Conservation (phyloP, 345 rosid genomes). For the Abelmoschus esculentus region DNA sequence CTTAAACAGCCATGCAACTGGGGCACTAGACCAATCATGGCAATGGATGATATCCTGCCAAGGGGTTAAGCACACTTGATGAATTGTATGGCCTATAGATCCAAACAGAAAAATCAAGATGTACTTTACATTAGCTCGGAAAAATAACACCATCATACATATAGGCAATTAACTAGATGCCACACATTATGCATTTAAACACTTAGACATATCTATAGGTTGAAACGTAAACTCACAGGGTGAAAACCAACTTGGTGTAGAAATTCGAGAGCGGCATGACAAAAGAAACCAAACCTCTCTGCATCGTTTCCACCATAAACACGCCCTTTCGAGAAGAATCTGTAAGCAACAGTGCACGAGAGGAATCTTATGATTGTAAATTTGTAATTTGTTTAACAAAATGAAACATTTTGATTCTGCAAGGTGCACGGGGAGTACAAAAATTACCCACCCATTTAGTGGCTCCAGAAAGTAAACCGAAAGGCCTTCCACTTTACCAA, state of each 20-base stretch:
- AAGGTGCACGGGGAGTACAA: constrained; percentile 6
- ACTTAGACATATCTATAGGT: background rate
- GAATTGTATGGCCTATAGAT: background rate
- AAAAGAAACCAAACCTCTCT: constrained; percentile 79
- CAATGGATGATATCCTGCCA: constrained; percentile 92
- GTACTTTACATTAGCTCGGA: too few species aligned
- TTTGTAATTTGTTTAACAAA: background rate
- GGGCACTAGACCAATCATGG: constrained; percentile 98
- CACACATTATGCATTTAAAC: background rate
- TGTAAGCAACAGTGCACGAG: constrained; percentile 21
- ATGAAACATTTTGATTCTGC: background rate
- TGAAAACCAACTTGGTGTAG: constrained; percentile 78
- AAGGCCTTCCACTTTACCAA: constrained; percentile 86
- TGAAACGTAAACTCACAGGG: constrained; percentile 47
- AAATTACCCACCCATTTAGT: constrained; percentile 80
- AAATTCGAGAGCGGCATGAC: constrained; percentile 94
- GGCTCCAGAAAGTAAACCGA: constrained; percentile 88
- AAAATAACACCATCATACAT: background rate
- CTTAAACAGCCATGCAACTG: constrained; percentile 81
- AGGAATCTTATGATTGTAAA: constrained; percentile 2
- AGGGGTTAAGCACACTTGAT: constrained; percentile 4
- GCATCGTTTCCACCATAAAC: constrained; percentile 81
- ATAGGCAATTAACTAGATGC: background rate
- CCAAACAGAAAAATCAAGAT: too few species aligned
- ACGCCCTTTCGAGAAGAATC: constrained; percentile 64